Evolutionary conservation across 163 green algal species (phyloP).

Genomic region (Chlorella variabilis): DNA sequence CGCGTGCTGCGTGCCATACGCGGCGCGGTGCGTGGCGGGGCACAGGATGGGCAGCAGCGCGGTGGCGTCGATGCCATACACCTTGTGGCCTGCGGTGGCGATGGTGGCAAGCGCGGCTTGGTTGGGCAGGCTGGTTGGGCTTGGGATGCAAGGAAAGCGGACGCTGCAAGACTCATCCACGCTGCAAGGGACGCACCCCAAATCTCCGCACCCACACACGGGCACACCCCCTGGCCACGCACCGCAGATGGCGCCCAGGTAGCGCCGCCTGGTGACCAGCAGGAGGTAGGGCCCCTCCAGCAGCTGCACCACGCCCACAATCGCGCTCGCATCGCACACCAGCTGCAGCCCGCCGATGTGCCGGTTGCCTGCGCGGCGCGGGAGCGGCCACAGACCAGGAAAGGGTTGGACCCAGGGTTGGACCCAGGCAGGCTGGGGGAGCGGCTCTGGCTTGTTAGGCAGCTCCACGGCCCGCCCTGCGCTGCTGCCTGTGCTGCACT

Average conservation of each 20-base stretch:
- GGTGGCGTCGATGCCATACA: slow-evolving; percentile 85
- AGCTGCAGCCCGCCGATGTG: slow-evolving; percentile 72
- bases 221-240: slow-evolving; percentile 1
- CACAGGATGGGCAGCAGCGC: slow-evolving; percentile 72
- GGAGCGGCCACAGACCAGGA: neutral
- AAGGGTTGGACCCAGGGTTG: neutral
- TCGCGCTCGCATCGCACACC: slow-evolving; percentile 76
- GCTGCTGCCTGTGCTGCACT: neutral
- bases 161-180: too few species aligned
- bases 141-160: too few species aligned
- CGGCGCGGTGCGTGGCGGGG: neutral
- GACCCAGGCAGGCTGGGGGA: too few species aligned
- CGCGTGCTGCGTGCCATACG: neutral
- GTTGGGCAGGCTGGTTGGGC: too few species aligned
- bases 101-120: neutral
- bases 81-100: slow-evolving; percentile 70
- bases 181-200: too few species aligned
- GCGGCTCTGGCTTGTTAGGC: too few species aligned
- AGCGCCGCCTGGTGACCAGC: slow-evolving; percentile 71
- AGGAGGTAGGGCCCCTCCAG: slow-evolving; percentile 92
- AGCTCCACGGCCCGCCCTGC: too few species aligned
- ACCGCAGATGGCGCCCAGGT: slow-evolving; percentile 29
- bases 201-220: too few species aligned
- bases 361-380: slow-evolving; percentile 46
- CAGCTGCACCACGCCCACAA: slow-evolving; percentile 77